Evolutionary conservation across 805 yeast genomes (phyloP).

Genomic region (Candida silvicultrix): DNA sequence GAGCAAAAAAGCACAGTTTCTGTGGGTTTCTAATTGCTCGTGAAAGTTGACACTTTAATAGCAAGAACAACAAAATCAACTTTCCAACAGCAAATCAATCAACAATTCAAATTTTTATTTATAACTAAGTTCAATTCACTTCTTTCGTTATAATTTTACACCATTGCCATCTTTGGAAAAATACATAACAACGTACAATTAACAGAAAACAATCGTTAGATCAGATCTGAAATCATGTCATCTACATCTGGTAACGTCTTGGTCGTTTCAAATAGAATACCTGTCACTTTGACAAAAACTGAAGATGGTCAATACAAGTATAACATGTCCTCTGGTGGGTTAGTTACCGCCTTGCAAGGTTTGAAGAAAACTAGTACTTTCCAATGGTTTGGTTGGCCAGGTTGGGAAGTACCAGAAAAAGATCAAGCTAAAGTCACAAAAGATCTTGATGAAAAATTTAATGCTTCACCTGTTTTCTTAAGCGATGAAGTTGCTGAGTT

Average conservation of each 20-base stretch:
- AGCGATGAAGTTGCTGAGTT: constrained; percentile 88
- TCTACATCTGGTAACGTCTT: constrained; percentile 45
- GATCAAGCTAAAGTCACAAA: constrained; percentile 64
- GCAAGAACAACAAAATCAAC: background rate
- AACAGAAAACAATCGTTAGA: too few relatives aligned
- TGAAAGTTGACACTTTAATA: too few relatives aligned
- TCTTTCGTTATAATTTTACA: too few relatives aligned
- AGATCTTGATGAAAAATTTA: constrained; percentile 72
- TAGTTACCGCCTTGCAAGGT: constrained; percentile 94
- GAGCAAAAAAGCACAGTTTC: background rate
- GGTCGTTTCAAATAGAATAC: constrained; percentile 91
- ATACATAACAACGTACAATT: too few relatives aligned
- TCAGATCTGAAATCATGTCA: background rate
- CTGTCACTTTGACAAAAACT: constrained; percentile 79
- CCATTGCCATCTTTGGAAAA: background rate
- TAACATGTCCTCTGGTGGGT: constrained; percentile 94
- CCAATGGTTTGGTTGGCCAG: constrained; percentile 99
- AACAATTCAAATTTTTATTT: background rate
- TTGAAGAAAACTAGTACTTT: constrained; percentile 74
- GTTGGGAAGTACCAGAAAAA: constrained; percentile 73
- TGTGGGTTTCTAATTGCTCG: background rate
- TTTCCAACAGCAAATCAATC: background rate
- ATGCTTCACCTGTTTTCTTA: constrained; percentile 85
- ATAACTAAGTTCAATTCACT: background rate
- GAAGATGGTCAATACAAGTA: constrained; percentile 65